phyloP scores from a whole-genome alignment of 495 filamentous ascomycete genomes.

The Penicillium odoratum region DNA sequence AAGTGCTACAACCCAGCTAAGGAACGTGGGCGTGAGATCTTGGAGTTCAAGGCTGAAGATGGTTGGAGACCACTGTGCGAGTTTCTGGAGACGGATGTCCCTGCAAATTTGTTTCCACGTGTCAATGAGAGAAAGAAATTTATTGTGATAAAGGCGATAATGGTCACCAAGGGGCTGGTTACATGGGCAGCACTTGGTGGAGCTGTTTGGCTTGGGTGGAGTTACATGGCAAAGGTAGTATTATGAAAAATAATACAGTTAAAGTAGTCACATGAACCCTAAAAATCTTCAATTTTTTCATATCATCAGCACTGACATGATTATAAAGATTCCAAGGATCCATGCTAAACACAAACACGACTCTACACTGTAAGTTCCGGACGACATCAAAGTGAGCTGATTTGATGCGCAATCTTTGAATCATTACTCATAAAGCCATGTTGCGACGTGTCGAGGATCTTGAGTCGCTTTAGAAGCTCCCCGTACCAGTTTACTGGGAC shows the following conservation, averaged over 20 bases:
- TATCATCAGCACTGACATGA: no score
- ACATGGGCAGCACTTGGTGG: constrained; percentile 12
- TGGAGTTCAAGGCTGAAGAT: constrained; percentile 21
- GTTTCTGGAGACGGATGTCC: constrained; percentile 10
- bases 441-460: constrained; percentile 12
- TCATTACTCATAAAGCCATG: constrained; percentile 18
- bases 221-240: not conserved
- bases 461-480: not conserved
- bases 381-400: no score
- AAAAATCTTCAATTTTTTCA: no score
- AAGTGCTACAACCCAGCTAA: no score
- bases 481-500: constrained; percentile 15
- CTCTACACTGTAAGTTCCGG: no score
- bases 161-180: constrained; percentile 13
- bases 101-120: not conserved
- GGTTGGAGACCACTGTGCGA: constrained; percentile 17
- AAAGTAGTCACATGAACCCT: no score
- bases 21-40: constrained; percentile 3
- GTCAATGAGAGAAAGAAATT: not conserved
- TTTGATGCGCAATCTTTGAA: no score
- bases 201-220: constrained; percentile 12
- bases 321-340: no score
- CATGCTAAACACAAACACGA: no score
- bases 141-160: constrained; percentile 7
- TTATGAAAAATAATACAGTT: no score